Evolutionary conservation across 2,329 filamentous ascomycete genomes (phyloP).

Genomic region (Epichloe bromicola): DNA sequence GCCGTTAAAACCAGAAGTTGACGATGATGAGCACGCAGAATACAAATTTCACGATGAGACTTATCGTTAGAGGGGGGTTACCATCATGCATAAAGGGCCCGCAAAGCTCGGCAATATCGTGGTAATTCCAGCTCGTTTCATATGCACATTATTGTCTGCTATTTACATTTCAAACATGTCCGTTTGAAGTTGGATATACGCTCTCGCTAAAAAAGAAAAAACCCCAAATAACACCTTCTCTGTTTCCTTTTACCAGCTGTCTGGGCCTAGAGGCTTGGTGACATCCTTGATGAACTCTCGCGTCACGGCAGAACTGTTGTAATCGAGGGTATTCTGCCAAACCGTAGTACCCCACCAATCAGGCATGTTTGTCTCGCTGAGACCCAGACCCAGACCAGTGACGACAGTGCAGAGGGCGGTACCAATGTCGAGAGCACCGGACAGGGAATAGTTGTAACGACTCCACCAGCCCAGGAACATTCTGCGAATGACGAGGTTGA

Average conservation of each 20-base stretch:
- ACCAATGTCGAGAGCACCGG: constrained; percentile 45
- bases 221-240: background rate
- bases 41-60: no score
- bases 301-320: constrained; percentile 14
- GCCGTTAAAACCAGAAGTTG: no score
- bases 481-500: constrained; percentile 39
- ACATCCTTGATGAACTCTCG: constrained; percentile 15
- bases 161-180: background rate
- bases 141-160: background rate
- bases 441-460: constrained; percentile 45
- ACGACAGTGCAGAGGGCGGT: constrained; percentile 43
- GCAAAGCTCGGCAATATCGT: background rate
- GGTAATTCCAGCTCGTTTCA: background rate
- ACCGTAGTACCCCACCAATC: constrained; percentile 33
- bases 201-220: background rate
- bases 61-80: no score
- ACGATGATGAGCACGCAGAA: no score
- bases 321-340: constrained; percentile 19
- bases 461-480: constrained; percentile 43
- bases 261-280: constrained; percentile 16
- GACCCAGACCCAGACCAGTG: constrained; percentile 32
- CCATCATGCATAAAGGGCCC: no score
- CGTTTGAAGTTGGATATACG: background rate
- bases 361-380: constrained; percentile 31
- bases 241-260: constrained; percentile 11